Conservation (phyloP, 2,329 filamentous ascomycete genomes). For the Ascochyta rabiei region DNA sequence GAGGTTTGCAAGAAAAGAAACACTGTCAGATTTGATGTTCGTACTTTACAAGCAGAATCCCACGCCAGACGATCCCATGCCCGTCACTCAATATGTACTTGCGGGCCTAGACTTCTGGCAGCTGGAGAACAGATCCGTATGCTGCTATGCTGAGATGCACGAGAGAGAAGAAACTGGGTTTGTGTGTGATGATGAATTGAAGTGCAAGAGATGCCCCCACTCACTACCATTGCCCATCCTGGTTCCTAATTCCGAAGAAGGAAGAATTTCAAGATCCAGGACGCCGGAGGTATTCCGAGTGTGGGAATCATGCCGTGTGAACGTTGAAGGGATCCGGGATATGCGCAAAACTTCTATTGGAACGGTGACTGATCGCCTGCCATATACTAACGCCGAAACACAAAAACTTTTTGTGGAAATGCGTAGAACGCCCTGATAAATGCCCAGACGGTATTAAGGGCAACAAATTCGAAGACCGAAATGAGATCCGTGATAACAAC, state of each 20-base stretch:
- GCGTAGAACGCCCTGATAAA: slow-evolving; percentile 26
- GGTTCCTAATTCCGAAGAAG: slow-evolving; percentile 20
- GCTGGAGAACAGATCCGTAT: slow-evolving; percentile 22
- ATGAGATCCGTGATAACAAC: slow-evolving; percentile 5
- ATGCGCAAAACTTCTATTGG: slow-evolving; percentile 32
- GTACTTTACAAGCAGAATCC: slow-evolving; percentile 31
- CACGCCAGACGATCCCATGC: slow-evolving; percentile 1
- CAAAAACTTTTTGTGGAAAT: slow-evolving; percentile 42
- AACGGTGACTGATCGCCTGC: slow-evolving; percentile 29
- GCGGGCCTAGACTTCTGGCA: slow-evolving; percentile 13
- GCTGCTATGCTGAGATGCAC: slow-evolving; percentile 36
- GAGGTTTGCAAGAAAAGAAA: neutral
- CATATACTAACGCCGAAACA: slow-evolving; percentile 40
- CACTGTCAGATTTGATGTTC: slow-evolving; percentile 19
- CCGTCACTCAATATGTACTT: slow-evolving; percentile 23
- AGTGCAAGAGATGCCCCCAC: slow-evolving; percentile 38
- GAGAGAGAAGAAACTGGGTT: slow-evolving; percentile 7
- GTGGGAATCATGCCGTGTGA: slow-evolving; percentile 30
- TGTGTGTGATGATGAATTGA: slow-evolving; percentile 1
- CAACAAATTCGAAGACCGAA: slow-evolving; percentile 26
- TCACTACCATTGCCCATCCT: slow-evolving; percentile 31
- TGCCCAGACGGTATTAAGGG: slow-evolving; percentile 28
- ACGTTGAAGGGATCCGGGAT: slow-evolving; percentile 31
- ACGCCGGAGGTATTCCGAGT: slow-evolving; percentile 35
- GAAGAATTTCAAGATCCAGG: slow-evolving; percentile 17